A percentile compares a stretch with the other conserved stretches of the same genome.
Evolutionary conservation across 352 stramenopile genomes (phyloP).

Genomic region (Globisporangium spiculum): DNA sequence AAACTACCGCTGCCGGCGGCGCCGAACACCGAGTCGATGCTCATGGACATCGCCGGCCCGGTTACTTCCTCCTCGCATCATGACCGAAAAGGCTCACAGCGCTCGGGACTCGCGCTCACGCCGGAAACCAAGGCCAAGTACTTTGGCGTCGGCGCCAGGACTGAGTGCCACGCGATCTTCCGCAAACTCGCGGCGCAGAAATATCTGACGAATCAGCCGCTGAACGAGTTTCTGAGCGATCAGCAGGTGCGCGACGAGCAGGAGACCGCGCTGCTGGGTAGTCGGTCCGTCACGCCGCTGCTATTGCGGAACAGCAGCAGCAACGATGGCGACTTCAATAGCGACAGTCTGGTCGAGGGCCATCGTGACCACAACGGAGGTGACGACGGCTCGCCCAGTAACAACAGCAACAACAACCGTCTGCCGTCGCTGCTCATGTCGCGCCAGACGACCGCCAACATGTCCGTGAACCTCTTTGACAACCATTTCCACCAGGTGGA

Average conservation of each 20-base stretch:
- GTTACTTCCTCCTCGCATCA: background rate
- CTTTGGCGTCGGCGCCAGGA: constrained; percentile 45
- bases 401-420: background rate
- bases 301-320: background rate
- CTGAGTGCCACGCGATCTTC: constrained; percentile 64
- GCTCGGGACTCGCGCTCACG: constrained; percentile 31
- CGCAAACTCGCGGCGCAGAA: constrained; percentile 65
- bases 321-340: background rate
- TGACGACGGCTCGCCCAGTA: background rate
- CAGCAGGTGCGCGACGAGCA: constrained; percentile 32
- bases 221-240: constrained; percentile 49
- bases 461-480: constrained; percentile 9
- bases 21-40: constrained; percentile 25
- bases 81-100: constrained; percentile 25
- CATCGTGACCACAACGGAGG: background rate
- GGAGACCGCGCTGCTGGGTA: constrained; percentile 13
- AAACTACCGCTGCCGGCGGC: constrained; percentile 43
- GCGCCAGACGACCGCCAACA: background rate
- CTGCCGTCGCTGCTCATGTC: constrained; percentile 4
- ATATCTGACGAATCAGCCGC: constrained; percentile 45
- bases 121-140: constrained; percentile 65
- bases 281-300: constrained; percentile 7
- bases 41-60: constrained; percentile 25
- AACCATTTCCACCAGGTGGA: constrained; percentile 28
- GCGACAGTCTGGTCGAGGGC: background rate